Percentiles rank a stretch among this genome's conserved stretches.
phyloP scores from a whole-genome alignment of 176 grass and related monocot species.

The Oropetium thomaeum region DNA sequence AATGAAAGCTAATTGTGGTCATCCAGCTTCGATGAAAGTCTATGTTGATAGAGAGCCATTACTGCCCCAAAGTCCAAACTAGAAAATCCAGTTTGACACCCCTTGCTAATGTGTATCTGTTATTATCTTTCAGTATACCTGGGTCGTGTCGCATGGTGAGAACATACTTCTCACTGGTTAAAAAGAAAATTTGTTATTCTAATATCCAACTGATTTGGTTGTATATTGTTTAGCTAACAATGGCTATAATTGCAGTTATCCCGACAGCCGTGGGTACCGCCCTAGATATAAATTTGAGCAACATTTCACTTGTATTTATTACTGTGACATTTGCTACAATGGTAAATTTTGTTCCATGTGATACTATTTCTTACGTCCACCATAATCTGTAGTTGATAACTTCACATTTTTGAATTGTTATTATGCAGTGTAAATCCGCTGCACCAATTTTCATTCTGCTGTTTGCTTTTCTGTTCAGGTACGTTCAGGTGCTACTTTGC shows the following conservation, averaged over 20 bases:
- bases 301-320: slow-evolving; percentile 96
- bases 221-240: not conserved
- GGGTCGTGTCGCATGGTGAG: not conserved
- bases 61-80: slow-evolving; percentile 12
- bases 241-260: slow-evolving; percentile 62
- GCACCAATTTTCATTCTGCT: slow-evolving; percentile 92
- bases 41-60: not conserved
- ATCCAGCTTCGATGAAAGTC: not conserved
- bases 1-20: not conserved
- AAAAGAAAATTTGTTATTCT: not conserved
- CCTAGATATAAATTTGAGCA: slow-evolving; percentile 95
- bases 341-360: slow-evolving; percentile 54
- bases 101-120: not conserved
- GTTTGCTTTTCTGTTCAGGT: slow-evolving; percentile 98
- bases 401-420: slow-evolving; percentile 28
- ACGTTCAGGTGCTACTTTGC: slow-evolving; percentile 18
- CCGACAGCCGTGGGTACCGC: slow-evolving; percentile 93
- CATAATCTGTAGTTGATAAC: slow-evolving; percentile 19
- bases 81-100: not conserved
- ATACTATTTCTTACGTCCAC: slow-evolving; percentile 4
- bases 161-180: slow-evolving; percentile 8
- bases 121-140: slow-evolving; percentile 11
- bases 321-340: slow-evolving; percentile 99
- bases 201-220: not conserved
- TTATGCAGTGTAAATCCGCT: slow-evolving; percentile 89